phyloP scores from a whole-genome alignment of 352 stramenopile species.

The Globisporangium recalcitrans region DNA sequence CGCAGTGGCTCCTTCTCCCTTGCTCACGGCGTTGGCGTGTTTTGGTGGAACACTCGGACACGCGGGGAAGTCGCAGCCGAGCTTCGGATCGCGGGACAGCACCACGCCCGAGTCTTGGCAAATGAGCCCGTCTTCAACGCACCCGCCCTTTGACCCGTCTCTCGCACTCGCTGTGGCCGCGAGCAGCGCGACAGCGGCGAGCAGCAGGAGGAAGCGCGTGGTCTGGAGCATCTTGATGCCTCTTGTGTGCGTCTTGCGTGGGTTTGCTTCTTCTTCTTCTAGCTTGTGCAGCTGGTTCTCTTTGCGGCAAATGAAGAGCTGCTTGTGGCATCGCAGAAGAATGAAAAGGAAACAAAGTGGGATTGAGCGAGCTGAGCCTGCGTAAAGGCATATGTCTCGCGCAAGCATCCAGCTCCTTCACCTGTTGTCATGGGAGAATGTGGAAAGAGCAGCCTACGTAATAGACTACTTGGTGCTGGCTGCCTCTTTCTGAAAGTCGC shows the following conservation, averaged over 20 bases:
- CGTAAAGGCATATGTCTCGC: background rate
- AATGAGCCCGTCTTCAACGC: slow-evolving; percentile 14
- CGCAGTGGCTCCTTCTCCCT: background rate
- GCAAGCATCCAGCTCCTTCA: background rate
- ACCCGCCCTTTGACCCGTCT: slow-evolving; percentile 27
- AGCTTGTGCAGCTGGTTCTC: background rate
- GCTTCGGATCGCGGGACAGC: slow-evolving; percentile 13
- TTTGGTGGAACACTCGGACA: background rate
- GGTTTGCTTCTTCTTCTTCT: too few species aligned
- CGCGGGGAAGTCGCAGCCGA: slow-evolving; percentile 13
- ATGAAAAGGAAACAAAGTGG: background rate
- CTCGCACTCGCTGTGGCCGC: slow-evolving; percentile 8
- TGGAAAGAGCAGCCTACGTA: background rate
- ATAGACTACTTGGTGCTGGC: background rate
- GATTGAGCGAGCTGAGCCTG: background rate
- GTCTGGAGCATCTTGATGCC: background rate
- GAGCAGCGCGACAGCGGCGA: slow-evolving; percentile 14
- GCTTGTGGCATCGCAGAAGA: background rate
- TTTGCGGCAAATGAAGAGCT: background rate
- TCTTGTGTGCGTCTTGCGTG: too few species aligned
- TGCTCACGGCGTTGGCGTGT: background rate
- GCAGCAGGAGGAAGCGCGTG: slow-evolving; percentile 12
- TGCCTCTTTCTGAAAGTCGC: background rate
- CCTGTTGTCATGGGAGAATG: background rate
- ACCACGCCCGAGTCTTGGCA: slow-evolving; percentile 11